Evolutionary conservation across 129 eudicot species (phyloP), one percentile per base, ranked within the genome.

Genomic region (Pittosporum tobira): DNA sequence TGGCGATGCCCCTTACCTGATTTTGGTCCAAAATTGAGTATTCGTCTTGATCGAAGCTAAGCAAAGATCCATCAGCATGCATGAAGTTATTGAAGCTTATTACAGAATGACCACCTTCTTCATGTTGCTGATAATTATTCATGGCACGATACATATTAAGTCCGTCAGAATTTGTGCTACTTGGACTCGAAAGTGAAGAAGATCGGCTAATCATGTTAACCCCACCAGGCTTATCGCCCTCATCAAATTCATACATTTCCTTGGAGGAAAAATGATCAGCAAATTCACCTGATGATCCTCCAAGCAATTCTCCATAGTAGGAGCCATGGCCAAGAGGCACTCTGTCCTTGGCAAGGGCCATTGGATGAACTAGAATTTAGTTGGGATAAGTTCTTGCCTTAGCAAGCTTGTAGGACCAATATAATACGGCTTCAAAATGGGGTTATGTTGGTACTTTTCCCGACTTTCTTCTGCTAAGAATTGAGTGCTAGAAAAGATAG

Each of bases 181-280:
- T 70, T 1, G 91, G 94, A 50, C 94, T 88, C 1, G 97, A 85
- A 58, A 81, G 75, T 0, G 95, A 62, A 22, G 91, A 82, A 23
- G 97, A 82, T 7, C 72, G 63, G 62, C 83, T 79, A 53, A 72
- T 67, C 4, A 71, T 64, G 5, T 71, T 57, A 38, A 70, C 63
- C 59, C 76, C 36, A 20, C 48, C 55, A 5, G 57, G 52, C 67
- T 77, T 84, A 16, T 61, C 67, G 2, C 65, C 68, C 16, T 65
- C 59, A 12, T 70, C 81, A 36, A 54, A 54, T 37, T 68, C 77
- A 28, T 47, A 59, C 30, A 62, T 72, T n/a, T 43, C 63, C 24
- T 11, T 56, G 5, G 49, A 54, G 19, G 37, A 53, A 18, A 34
- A n/a, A n/a, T n/a, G 46, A 52, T 38, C 54, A 1, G 61, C 38